These are phyloP conservation scores for Fusarium sambucinum DNA, from an alignment of 2,329 filamentous ascomycete species.

Conservation along the genomic window DNA sequence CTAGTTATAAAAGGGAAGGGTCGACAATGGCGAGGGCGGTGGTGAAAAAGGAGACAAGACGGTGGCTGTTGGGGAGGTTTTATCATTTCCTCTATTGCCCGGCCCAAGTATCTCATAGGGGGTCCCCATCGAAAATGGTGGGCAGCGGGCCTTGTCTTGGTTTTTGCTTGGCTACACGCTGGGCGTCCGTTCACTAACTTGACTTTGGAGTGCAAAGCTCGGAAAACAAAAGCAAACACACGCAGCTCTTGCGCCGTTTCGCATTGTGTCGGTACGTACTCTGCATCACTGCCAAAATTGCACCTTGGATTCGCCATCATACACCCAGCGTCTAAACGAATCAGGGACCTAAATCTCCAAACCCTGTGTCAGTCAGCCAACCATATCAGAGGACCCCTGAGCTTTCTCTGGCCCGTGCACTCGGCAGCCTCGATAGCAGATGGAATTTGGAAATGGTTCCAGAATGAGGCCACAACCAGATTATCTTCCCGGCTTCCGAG, in stretches of 20 bases:
- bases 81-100: constrained; percentile 48
- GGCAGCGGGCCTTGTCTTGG: constrained; percentile 28
- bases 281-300: constrained; percentile 11
- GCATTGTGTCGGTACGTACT: constrained; percentile 28
- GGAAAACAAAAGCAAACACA: constrained; percentile 12
- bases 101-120: constrained; percentile 39
- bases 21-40: constrained; percentile 44
- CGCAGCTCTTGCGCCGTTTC: constrained; percentile 17
- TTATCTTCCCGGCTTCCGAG: constrained; percentile 52
- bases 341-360: constrained; percentile 41
- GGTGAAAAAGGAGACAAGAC: constrained; percentile 41
- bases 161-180: constrained; percentile 17
- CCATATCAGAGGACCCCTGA: constrained; percentile 39
- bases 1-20: constrained; percentile 26
- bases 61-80: constrained; percentile 50
- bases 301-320: constrained; percentile 24
- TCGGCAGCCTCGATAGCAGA: constrained; percentile 36
- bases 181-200: constrained; percentile 17
- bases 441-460: constrained; percentile 46
- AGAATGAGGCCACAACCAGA: constrained; percentile 54
- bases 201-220: constrained; percentile 13
- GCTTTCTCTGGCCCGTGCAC: constrained; percentile 24
- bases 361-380: constrained; percentile 25
- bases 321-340: constrained; percentile 19
- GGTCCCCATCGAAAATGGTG: constrained; percentile 35